Evolutionary conservation across 2,329 filamentous ascomycete species (phyloP).

Genomic region (Fusarium musae): DNA sequence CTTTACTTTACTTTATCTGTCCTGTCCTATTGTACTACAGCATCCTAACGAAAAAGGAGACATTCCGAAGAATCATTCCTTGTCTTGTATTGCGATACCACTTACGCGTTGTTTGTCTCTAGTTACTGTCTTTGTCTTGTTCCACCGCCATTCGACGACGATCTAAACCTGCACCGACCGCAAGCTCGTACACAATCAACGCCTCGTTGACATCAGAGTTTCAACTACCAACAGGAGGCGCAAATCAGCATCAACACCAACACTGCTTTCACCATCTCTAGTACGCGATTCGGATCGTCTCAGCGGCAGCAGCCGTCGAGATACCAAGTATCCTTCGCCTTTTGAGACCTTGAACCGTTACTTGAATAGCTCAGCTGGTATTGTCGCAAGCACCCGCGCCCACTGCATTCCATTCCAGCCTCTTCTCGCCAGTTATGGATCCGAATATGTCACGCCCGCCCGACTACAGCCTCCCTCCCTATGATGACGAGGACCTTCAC

Average conservation of each 20-base stretch:
- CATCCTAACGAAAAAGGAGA: conserved; percentile 10
- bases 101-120: conserved; percentile 8
- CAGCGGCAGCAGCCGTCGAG: conserved; percentile 38
- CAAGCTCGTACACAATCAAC: conserved; percentile 1
- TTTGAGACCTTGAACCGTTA: conserved; percentile 12
- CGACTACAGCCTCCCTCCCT: conserved; percentile 66
- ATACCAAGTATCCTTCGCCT: conserved; percentile 15
- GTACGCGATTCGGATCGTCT: conserved; percentile 2
- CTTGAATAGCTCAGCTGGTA: conserved; percentile 11
- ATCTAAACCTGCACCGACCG: conserved; percentile 26
- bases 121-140: background rate
- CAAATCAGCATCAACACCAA: conserved; percentile 9
- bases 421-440: conserved; percentile 55
- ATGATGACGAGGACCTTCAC: conserved; percentile 62
- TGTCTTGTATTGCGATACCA: conserved; percentile 13
- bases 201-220: conserved; percentile 31
- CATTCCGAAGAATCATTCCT: conserved; percentile 13
- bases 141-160: conserved; percentile 1
- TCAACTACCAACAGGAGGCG: conserved; percentile 13
- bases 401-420: conserved; percentile 50
- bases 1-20: conserved; percentile 14
- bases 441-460: conserved; percentile 64
- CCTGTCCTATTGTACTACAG: conserved; percentile 15
- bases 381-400: conserved; percentile 33
- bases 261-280: background rate